phyloP scores from a whole-genome alignment of 495 filamentous ascomycete species.

The Cairneyella variabilis region DNA sequence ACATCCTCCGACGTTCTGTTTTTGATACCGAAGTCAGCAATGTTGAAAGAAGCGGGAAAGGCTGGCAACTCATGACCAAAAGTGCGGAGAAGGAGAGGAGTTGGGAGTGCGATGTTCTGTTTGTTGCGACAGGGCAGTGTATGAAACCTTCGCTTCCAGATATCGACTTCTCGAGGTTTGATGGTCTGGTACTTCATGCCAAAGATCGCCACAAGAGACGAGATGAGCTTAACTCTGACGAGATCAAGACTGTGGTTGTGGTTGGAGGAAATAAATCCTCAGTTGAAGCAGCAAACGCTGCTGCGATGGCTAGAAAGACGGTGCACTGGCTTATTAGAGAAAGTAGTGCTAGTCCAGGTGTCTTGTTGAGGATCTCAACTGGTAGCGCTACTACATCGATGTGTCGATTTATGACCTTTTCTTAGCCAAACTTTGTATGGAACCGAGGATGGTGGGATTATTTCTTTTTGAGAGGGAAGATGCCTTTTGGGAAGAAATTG shows the following conservation, averaged over 20 bases:
- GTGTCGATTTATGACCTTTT: no score
- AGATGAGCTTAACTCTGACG: conserved; percentile 9
- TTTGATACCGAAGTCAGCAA: conserved; percentile 30
- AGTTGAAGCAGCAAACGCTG: conserved; percentile 30
- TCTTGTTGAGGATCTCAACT: conserved; percentile 20
- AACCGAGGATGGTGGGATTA: conserved; percentile 13
- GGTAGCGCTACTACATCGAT: conserved; percentile 12
- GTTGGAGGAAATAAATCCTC: conserved; percentile 36
- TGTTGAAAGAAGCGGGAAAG: conserved; percentile 23
- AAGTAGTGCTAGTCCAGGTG: conserved; percentile 26
- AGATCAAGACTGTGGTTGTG: conserved; percentile 27
- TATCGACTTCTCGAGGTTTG: conserved; percentile 20
- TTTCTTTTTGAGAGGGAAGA: conserved; percentile 22
- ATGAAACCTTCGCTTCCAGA: conserved; percentile 32
- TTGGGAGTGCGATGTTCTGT: conserved; percentile 29
- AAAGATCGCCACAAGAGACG: conserved; percentile 20
- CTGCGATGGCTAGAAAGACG: conserved; percentile 30
- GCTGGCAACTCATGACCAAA: conserved; percentile 24
- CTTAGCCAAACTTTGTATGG: conserved; percentile 4
- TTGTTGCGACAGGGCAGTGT: conserved; percentile 35
- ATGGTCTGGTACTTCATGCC: conserved; percentile 29
- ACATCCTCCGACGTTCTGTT: conserved; percentile 29
- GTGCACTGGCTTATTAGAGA: conserved; percentile 34
- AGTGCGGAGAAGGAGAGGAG: not conserved
- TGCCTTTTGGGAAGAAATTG: conserved; percentile 16